Evolutionary conservation across 352 stramenopile genomes (phyloP).

Genomic region (Globisporangium yorkense): DNA sequence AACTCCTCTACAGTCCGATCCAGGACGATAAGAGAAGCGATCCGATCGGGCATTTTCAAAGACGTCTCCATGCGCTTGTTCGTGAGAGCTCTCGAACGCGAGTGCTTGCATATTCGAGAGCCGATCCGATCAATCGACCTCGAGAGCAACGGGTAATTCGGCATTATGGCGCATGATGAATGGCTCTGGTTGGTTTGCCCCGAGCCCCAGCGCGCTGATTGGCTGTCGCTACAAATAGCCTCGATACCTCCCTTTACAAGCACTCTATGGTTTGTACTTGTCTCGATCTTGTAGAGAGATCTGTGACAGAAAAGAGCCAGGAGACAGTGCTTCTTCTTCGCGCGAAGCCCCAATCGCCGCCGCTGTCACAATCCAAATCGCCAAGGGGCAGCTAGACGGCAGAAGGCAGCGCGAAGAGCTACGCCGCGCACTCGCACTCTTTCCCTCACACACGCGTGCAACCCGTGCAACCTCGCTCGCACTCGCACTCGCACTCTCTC

Average conservation of each 20-base stretch:
- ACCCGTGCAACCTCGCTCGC: not conserved
- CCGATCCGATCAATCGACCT: too few species aligned
- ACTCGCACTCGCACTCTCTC: not conserved
- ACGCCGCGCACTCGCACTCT: not conserved
- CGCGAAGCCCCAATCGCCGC: conserved; percentile 9
- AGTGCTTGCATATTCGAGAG: too few species aligned
- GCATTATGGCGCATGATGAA: too few species aligned
- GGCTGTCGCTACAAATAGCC: not conserved
- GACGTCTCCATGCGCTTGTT: too few species aligned
- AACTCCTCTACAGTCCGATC: too few species aligned
- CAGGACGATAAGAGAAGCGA: too few species aligned
- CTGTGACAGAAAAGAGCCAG: conserved; percentile 2
- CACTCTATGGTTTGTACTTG: not conserved
- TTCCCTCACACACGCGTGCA: not conserved
- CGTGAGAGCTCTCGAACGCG: too few species aligned
- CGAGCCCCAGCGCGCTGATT: not conserved
- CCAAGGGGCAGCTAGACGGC: conserved; percentile 11
- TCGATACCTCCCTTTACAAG: not conserved
- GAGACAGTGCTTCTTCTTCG: not conserved
- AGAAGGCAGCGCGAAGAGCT: conserved; percentile 1
- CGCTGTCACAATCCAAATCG: conserved; percentile 13
- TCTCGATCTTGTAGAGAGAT: not conserved
- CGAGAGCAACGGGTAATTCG: too few species aligned
- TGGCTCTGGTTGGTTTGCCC: not conserved
- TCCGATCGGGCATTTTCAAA: too few species aligned